phyloP scores from a whole-genome alignment of 768 basidiomycete genomes.

The Pulveroboletus frians region DNA sequence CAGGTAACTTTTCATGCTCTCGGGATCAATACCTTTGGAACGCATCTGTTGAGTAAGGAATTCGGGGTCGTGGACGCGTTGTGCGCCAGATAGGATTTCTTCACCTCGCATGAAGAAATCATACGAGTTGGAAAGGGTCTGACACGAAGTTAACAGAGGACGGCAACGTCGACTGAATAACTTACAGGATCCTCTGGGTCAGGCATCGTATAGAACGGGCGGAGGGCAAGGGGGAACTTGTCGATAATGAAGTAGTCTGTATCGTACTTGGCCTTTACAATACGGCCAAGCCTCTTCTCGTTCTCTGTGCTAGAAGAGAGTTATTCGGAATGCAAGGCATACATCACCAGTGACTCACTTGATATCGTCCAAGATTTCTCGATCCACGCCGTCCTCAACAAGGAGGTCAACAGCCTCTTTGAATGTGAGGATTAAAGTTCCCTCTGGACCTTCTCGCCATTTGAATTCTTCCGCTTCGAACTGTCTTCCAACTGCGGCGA shows the following conservation, averaged over 20 bases:
- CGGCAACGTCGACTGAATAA: conserved; percentile 9
- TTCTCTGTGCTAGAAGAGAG: conserved; percentile 74
- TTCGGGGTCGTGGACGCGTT: conserved; percentile 89
- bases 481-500: conserved; percentile 74
- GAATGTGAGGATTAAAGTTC: conserved; percentile 82
- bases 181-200: conserved; percentile 85
- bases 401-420: conserved; percentile 84
- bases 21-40: conserved; percentile 83
- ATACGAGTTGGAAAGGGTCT: conserved; percentile 95
- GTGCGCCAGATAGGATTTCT: conserved; percentile 97
- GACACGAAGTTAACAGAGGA: conserved; percentile 2
- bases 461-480: conserved; percentile 96
- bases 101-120: conserved; percentile 99
- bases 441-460: conserved; percentile 64
- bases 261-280: conserved; percentile 90
- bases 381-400: conserved; percentile 76
- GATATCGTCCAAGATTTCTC: conserved; percentile 83
- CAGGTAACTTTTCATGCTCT: conserved; percentile 85
- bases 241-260: conserved; percentile 99
- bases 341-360: conserved; percentile 45
- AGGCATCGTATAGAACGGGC: conserved; percentile 99
- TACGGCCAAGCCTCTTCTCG: conserved; percentile 85
- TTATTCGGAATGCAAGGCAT: conserved; percentile 1
- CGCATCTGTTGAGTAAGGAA: conserved; percentile 83
- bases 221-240: conserved; percentile 94